These are phyloP conservation scores for Pseudopyricularia cyperi DNA, from an alignment of 2,329 filamentous ascomycete species.

Conservation along the genomic window DNA sequence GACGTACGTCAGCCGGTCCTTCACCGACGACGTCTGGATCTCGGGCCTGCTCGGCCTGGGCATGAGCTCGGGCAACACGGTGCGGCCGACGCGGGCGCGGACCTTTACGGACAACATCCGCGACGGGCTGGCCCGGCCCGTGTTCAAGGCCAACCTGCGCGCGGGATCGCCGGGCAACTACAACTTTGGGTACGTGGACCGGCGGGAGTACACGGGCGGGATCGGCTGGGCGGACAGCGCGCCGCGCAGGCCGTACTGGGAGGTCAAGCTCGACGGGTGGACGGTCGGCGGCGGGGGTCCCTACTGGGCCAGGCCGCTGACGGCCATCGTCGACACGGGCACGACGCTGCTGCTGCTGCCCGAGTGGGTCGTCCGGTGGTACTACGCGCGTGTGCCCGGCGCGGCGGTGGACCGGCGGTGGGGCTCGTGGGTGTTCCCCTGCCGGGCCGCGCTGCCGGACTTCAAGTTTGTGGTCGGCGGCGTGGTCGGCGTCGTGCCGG, in stretches of 20 bases:
- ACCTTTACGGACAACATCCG: slow-evolving; percentile 26
- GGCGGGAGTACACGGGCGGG: slow-evolving; percentile 35
- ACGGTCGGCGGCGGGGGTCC: slow-evolving; percentile 27
- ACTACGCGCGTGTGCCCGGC: slow-evolving; percentile 23
- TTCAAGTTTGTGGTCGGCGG: slow-evolving; percentile 21
- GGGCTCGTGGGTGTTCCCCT: slow-evolving; percentile 24
- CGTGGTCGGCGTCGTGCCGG: slow-evolving; percentile 18
- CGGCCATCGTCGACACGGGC: slow-evolving; percentile 26
- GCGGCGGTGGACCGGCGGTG: slow-evolving; percentile 18
- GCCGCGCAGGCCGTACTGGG: slow-evolving; percentile 40
- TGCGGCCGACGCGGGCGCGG: slow-evolving; percentile 22
- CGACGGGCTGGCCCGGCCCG: slow-evolving; percentile 13
- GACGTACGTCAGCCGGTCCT: slow-evolving; percentile 22
- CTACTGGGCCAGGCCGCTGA: slow-evolving; percentile 23
- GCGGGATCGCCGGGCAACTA: slow-evolving; percentile 21
- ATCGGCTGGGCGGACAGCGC: slow-evolving; percentile 38
- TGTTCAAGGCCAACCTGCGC: slow-evolving; percentile 20
- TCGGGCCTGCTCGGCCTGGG: slow-evolving; percentile 31
- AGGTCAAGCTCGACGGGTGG: slow-evolving; percentile 35
- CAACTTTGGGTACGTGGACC: slow-evolving; percentile 44
- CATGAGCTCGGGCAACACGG: slow-evolving; percentile 29
- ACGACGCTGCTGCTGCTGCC: slow-evolving; percentile 26
- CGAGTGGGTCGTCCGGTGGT: slow-evolving; percentile 20
- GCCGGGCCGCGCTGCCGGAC: slow-evolving; percentile 18
- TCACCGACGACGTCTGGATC: slow-evolving; percentile 21